Percentiles rank a stretch among this genome's conserved stretches.
Evolutionary conservation across 2,329 filamentous ascomycete species (phyloP).

Genomic region (Colletotrichum sp.): DNA sequence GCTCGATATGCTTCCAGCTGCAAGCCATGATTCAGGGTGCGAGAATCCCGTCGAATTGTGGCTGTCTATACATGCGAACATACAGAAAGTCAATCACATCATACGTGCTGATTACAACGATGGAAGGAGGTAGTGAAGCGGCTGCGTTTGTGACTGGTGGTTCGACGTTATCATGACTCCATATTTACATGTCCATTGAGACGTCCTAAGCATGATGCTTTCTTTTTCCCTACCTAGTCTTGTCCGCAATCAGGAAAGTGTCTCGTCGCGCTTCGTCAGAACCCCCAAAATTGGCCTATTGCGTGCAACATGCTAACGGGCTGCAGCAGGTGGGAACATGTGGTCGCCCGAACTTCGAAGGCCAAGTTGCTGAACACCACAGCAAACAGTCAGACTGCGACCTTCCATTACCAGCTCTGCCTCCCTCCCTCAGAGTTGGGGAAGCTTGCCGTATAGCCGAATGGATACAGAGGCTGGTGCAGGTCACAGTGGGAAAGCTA

Average conservation of each 20-base stretch:
- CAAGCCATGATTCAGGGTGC: not conserved
- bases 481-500: not conserved
- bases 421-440: not conserved
- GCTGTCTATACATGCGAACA: not conserved
- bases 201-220: not conserved
- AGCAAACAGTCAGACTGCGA: not conserved
- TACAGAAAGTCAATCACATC: not conserved
- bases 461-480: not conserved
- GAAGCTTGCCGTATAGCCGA: not conserved
- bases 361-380: not conserved
- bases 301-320: not conserved
- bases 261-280: not conserved
- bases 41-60: not conserved
- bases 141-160: not conserved
- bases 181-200: not conserved
- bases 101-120: not conserved
- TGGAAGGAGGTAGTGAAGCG: not conserved
- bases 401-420: not conserved
- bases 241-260: not conserved
- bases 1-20: not conserved
- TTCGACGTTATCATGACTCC: not conserved
- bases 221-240: not conserved
- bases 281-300: not conserved
- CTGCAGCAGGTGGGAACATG: not conserved
- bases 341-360: not conserved